Evolutionary conservation across 306 rosid species (phyloP), one percentile per base, ranked within the genome.

Genomic region (Prunus padus): DNA sequence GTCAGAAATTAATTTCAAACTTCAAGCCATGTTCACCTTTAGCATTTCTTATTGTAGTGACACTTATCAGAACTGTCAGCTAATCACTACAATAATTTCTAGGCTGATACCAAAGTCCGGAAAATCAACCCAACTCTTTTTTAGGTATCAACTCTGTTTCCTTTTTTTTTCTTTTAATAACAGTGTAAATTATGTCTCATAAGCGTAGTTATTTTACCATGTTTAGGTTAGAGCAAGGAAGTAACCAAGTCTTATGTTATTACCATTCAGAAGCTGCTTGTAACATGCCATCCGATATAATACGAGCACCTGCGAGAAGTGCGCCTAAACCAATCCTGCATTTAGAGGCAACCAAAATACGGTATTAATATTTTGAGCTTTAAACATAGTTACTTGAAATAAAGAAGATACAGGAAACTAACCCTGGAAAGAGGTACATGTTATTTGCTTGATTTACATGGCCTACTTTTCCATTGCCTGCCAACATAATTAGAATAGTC

Each of bases 401-500:
- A 8, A 37, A 44, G 37, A 70, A 61, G 78, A 77, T 74, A 49
- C 26, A 60, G 72, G 72, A 81, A 77, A 59, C 86, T 82, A 46
- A 96, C 98, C 99, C 99, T 16, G 99, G 99, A 83, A 96, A 96
- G 73, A 96, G 84, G 84, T 96, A 96, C 99, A 96, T 96, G 84
- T 96, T 96, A 83, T 96, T 96, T 75, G 99, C 99, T 92, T 96
- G 99, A 89, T 96, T 92, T 75, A 90, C 98, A 81, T 96, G 93
- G 72, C 99, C 99, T 20, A 86, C 77, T 67, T 85, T 96, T 45
- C 97, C 99, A 56, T 96, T 83, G 77, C 93, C 99, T 96, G 92
- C 72, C 37, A 75, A 81, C 42, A 30, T 2, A 61, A 37, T 63
- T 49, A 68, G 14, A 54, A 22, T n/a, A 19, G 30, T 79, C n/a